Evolutionary conservation across 2,329 filamentous ascomycete species (phyloP).

Genomic region (Phyllosticta ampelicida): DNA sequence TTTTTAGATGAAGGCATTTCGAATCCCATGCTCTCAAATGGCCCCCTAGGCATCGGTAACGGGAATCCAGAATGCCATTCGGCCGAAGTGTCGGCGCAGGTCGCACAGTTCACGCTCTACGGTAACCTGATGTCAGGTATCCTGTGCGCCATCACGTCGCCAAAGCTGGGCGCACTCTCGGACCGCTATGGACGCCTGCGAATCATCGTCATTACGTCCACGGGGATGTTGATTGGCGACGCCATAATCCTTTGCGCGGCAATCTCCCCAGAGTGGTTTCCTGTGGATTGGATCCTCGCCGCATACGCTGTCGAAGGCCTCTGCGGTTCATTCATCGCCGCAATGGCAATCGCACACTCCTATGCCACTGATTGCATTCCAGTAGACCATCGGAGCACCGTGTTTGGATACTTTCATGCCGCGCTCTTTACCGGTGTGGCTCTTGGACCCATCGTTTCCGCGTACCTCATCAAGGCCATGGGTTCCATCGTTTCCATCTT

Average conservation of each 20-base stretch:
- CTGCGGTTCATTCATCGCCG: conserved; percentile 78
- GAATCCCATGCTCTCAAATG: conserved; percentile 41
- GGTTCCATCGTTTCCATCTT: conserved; percentile 72
- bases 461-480: conserved; percentile 65
- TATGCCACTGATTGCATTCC: conserved; percentile 85
- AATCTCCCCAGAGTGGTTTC: conserved; percentile 58
- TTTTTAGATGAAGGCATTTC: conserved; percentile 47
- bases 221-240: conserved; percentile 66
- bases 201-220: conserved; percentile 61
- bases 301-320: conserved; percentile 72
- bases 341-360: conserved; percentile 67
- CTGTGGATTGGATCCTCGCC: conserved; percentile 69
- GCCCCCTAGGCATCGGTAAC: conserved; percentile 54
- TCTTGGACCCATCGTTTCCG: conserved; percentile 70
- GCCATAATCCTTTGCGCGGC: conserved; percentile 68
- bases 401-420: conserved; percentile 83
- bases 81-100: conserved; percentile 64
- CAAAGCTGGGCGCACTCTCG: conserved; percentile 73
- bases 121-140: conserved; percentile 64
- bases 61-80: conserved; percentile 73
- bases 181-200: conserved; percentile 74
- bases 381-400: conserved; percentile 66
- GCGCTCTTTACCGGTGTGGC: conserved; percentile 85
- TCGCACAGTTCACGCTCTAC: conserved; percentile 68
- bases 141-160: conserved; percentile 69